Base-by-base conservation (phyloP, 768 basidiomycete genomes). In the Lepiota subincarnata region DNA sequence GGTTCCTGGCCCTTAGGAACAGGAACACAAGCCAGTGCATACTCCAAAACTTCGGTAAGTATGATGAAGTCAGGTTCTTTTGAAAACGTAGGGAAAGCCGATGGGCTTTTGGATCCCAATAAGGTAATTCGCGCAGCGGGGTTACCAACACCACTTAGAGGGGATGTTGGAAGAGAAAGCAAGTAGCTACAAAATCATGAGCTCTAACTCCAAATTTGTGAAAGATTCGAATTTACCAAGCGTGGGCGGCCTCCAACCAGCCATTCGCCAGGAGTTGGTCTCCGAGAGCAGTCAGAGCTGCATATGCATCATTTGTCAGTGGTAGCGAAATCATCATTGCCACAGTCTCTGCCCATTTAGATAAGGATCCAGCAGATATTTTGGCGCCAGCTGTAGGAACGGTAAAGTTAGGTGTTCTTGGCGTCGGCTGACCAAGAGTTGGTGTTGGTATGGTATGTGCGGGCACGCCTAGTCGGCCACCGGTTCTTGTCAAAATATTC, bases 41-140 rank as follows among this genome's bases (percentile, higher is more conserved):
- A 98, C 71, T 99, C 97, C 12, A 85, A 73, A 44, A 97, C 85
- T 70, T 99, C 97, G 2, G 93, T 86, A 59, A 97, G 81, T 55
- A 95, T 81, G 46, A 93, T 73, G 2, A 87, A 71, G 63, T 97
- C 94, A 1, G 77, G 69, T 62, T 93, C 84, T 64, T 78, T 82
- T 64, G 73, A 69, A 63, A 83, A 84, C 48, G 69, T 74, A 0
- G 81, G 76, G 36, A 65, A 69, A 31, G 64, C 63, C 46, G 71
- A 73, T 4, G 85, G 87, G 63, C 72, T 81, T 55, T 75, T 81
- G 16, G 81, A 78, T n/a, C 92, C 92, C 37, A 94, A 64, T 20
- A 98, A 73, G 4, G 82, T 75, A 24, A 94, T 75, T 10, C 91
- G 84, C 19, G 82, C 77, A 11, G 83, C 73, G 6, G 83, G 80